Evolutionary conservation across 345 rosid genomes (phyloP).

Genomic region (Pugionium dolabratum): DNA sequence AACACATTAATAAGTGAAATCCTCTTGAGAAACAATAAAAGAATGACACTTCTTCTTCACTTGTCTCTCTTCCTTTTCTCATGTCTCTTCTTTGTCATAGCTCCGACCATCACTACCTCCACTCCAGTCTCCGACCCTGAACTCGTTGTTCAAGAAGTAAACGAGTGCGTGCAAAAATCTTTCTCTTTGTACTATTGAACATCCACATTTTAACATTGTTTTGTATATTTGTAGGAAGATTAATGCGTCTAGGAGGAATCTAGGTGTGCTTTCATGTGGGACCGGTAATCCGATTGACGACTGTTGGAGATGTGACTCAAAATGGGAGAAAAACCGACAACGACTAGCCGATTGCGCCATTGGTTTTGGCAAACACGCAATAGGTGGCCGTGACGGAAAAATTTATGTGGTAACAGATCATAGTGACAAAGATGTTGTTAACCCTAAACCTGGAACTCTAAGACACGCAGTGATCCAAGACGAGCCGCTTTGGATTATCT

Average conservation of each 20-base stretch:
- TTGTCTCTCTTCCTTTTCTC: constrained; percentile 51
- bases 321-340: constrained; percentile 59
- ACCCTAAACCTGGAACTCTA: constrained; percentile 66
- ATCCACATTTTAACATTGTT: constrained; percentile 14
- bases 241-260: constrained; percentile 64
- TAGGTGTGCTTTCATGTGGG: constrained; percentile 61
- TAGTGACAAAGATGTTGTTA: constrained; percentile 49
- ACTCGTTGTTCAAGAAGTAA: constrained; percentile 53
- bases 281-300: constrained; percentile 69
- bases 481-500: constrained; percentile 65
- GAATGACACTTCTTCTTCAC: constrained; percentile 38
- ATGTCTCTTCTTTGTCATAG: constrained; percentile 42
- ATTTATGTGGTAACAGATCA: constrained; percentile 57
- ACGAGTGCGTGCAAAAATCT: constrained; percentile 38
- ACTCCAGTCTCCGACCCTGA: constrained; percentile 59
- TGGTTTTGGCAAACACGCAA: constrained; percentile 69
- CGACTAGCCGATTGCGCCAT: constrained; percentile 60
- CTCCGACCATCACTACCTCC: constrained; percentile 47
- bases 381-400: constrained; percentile 65
- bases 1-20: constrained; percentile 32
- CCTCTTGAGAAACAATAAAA: constrained; percentile 40
- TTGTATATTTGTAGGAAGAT: constrained; percentile 44
- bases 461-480: constrained; percentile 60
- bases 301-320: constrained; percentile 66
- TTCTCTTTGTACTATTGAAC: constrained; percentile 7